Conservation (phyloP, 148 eudicot genomes). For the Cornus suecica region DNA sequence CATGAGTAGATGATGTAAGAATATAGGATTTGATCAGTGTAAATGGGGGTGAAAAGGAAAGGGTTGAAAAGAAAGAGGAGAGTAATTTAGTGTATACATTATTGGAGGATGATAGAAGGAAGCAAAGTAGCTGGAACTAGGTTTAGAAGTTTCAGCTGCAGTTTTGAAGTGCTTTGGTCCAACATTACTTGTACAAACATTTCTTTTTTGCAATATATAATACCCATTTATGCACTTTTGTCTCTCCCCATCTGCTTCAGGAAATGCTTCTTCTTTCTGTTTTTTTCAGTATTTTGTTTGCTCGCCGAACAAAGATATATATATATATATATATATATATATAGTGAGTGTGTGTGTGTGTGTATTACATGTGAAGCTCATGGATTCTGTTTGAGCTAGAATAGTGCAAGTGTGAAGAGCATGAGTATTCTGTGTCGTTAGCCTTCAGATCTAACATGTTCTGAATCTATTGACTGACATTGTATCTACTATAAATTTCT, state of each 20-base stretch:
- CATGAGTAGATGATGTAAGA: slow-evolving; percentile 45
- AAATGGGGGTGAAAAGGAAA: slow-evolving; percentile 34
- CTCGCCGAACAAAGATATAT: too few species aligned
- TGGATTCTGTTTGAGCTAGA: too few species aligned
- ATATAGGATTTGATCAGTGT: too few species aligned
- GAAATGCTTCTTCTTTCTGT: not conserved
- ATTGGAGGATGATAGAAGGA: slow-evolving; percentile 16
- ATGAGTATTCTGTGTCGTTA: too few species aligned
- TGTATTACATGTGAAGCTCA: too few species aligned
- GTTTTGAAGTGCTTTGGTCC: slow-evolving; percentile 37
- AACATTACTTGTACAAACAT: slow-evolving; percentile 20
- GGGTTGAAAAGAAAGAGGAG: slow-evolving; percentile 21
- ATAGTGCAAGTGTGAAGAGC: too few species aligned
- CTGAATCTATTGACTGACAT: too few species aligned
- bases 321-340: too few species aligned
- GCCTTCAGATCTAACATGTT: too few species aligned
- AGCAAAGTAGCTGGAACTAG: slow-evolving; percentile 34
- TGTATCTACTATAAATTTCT: too few species aligned
- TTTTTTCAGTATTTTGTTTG: too few species aligned
- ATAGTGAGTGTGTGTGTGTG: not conserved
- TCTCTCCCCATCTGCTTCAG: not conserved
- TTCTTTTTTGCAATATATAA: slow-evolving; percentile 16
- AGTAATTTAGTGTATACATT: slow-evolving; percentile 38
- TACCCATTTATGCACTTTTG: not conserved
- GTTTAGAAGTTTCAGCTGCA: slow-evolving; percentile 36